These are phyloP conservation scores for Ascochyta pisi DNA, from an alignment of 2,329 filamentous ascomycete genomes.

Conservation along the genomic window DNA sequence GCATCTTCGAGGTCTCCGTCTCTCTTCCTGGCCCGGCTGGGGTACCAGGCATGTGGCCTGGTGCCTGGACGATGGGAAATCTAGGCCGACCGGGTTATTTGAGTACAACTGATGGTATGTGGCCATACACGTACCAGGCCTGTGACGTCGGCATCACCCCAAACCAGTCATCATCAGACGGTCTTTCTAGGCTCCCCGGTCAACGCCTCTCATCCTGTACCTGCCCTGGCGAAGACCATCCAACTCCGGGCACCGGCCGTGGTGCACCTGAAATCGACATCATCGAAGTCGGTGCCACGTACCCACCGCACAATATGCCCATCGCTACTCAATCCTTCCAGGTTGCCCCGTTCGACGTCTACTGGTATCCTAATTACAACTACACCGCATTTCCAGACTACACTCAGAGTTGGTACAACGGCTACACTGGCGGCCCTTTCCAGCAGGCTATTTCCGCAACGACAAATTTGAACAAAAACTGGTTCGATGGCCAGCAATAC, in stretches of 20 bases:
- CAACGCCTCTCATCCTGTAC: constrained; percentile 55
- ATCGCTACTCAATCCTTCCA: constrained; percentile 59
- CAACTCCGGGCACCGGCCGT: constrained; percentile 55
- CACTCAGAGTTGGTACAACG: constrained; percentile 57
- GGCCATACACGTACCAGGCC: constrained; percentile 62
- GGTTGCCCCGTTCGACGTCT: constrained; percentile 59
- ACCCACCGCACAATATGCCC: constrained; percentile 46
- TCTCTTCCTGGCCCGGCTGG: constrained; percentile 60
- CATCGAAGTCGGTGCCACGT: constrained; percentile 56
- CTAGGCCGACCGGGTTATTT: constrained; percentile 61
- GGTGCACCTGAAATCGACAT: constrained; percentile 60
- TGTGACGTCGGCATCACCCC: constrained; percentile 60
- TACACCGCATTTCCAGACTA: constrained; percentile 60
- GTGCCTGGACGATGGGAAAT: constrained; percentile 63
- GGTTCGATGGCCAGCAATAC: constrained; percentile 62
- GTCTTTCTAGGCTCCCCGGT: constrained; percentile 53
- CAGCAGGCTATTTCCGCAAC: constrained; percentile 65
- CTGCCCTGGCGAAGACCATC: constrained; percentile 56
- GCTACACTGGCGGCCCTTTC: constrained; percentile 61
- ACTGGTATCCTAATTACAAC: constrained; percentile 60
- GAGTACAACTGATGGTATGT: constrained; percentile 61
- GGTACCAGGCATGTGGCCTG: constrained; percentile 60
- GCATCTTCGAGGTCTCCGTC: constrained; percentile 60
- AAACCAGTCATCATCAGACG: constrained; percentile 56
- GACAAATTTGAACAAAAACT: constrained; percentile 61